These are phyloP conservation scores for Alopecurus myosuroides DNA, from an alignment of 176 grass and related monocot species.

Conservation along the genomic window DNA sequence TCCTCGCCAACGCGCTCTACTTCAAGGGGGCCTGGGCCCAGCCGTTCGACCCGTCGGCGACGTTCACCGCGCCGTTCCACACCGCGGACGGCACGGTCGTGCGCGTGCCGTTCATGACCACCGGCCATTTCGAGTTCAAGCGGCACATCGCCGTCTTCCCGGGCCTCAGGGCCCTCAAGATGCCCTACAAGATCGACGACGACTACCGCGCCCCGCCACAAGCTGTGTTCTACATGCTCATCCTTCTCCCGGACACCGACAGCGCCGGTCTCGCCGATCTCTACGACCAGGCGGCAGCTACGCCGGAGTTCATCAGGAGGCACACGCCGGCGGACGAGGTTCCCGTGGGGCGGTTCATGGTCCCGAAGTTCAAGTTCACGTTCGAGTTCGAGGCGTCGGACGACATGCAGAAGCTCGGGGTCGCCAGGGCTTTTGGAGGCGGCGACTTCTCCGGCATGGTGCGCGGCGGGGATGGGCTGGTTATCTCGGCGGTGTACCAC, in stretches of 20 bases:
- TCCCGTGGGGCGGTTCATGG: slow-evolving; percentile 9
- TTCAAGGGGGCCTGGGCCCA: not conserved
- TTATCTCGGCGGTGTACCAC: not conserved
- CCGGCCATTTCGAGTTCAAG: not conserved
- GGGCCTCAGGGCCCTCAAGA: not conserved
- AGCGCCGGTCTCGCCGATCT: not conserved
- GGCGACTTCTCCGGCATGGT: slow-evolving; percentile 39
- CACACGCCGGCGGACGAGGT: slow-evolving; percentile 3
- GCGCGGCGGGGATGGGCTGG: slow-evolving; percentile 4
- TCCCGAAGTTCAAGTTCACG: slow-evolving; percentile 34
- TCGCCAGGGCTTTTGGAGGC: slow-evolving; percentile 3
- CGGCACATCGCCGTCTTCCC: not conserved
- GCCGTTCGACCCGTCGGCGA: not conserved
- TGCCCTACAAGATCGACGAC: not conserved
- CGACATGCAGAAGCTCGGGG: not conserved
- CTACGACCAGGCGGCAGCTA: not conserved
- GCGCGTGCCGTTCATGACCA: not conserved
- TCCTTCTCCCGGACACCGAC: not conserved
- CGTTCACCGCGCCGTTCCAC: not conserved
- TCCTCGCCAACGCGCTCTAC: slow-evolving; percentile 3
- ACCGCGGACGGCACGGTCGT: not conserved
- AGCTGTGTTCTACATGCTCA: not conserved
- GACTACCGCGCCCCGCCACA: not conserved
- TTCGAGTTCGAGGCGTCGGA: slow-evolving; percentile 30
- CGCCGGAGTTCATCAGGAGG: slow-evolving; percentile 21